Evolutionary conservation across 2,329 filamentous ascomycete genomes (phyloP).

Genomic region (Sarocladium brachiariae): DNA sequence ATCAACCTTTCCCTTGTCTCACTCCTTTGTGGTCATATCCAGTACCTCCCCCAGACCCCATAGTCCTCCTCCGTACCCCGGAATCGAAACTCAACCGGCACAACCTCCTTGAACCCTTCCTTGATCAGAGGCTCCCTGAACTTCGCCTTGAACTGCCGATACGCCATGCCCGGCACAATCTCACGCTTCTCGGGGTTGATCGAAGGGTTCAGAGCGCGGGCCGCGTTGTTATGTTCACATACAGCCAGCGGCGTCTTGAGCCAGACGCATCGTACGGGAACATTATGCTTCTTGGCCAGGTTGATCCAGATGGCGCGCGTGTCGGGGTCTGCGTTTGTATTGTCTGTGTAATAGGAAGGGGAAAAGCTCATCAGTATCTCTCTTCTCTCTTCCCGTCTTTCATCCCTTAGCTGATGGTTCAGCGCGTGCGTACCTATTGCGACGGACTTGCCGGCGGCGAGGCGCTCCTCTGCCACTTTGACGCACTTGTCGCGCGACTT

Average conservation of each 20-base stretch:
- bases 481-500: slow-evolving; percentile 68
- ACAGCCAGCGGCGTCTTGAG: slow-evolving; percentile 68
- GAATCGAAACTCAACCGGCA: slow-evolving; percentile 69
- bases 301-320: slow-evolving; percentile 73
- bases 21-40: slow-evolving; percentile 43
- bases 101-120: slow-evolving; percentile 82
- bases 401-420: too few relatives aligned
- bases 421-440: slow-evolving; percentile 59
- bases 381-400: too few relatives aligned
- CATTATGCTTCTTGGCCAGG: slow-evolving; percentile 60
- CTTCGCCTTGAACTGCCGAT: slow-evolving; percentile 64
- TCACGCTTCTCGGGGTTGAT: slow-evolving; percentile 78
- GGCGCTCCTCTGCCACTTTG: slow-evolving; percentile 59
- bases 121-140: slow-evolving; percentile 63
- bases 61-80: slow-evolving; percentile 62
- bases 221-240: slow-evolving; percentile 79
- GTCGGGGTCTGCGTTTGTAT: slow-evolving; percentile 83
- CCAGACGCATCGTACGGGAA: slow-evolving; percentile 79
- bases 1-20: too few relatives aligned
- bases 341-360: too few relatives aligned
- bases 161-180: slow-evolving; percentile 71
- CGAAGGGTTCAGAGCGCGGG: slow-evolving; percentile 62
- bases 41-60: slow-evolving; percentile 68
- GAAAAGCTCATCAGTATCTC: too few relatives aligned
- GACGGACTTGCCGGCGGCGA: slow-evolving; percentile 61